Percentiles rank a stretch among this genome's conserved stretches.
Evolutionary conservation across 352 stramenopile species (phyloP).

Genomic region (Pseudoperonospora humuli): DNA sequence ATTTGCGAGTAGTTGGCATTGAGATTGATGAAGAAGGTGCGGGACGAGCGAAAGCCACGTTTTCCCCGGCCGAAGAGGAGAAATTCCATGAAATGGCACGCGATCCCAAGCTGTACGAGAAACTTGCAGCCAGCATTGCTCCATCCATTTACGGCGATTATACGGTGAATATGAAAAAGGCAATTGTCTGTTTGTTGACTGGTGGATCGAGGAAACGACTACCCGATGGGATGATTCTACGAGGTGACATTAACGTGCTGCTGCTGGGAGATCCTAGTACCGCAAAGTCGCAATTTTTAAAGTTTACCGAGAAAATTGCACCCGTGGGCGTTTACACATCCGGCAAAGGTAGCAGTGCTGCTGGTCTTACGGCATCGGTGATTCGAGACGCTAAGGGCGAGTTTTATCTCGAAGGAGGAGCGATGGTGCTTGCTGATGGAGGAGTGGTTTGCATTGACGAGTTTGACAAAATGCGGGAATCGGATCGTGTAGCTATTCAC

Average conservation of each 20-base stretch:
- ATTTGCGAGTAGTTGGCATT: constrained; percentile 94
- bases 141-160: constrained; percentile 95
- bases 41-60: constrained; percentile 85
- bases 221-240: constrained; percentile 93
- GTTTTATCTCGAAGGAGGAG: constrained; percentile 97
- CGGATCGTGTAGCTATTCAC: constrained; percentile 96
- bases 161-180: constrained; percentile 96
- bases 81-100: constrained; percentile 92
- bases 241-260: constrained; percentile 98
- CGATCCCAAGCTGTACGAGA: constrained; percentile 90
- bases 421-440: constrained; percentile 97
- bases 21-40: constrained; percentile 89
- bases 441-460: constrained; percentile 98
- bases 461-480: constrained; percentile 94
- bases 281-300: constrained; percentile 98
- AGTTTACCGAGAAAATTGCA: constrained; percentile 94
- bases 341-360: constrained; percentile 96
- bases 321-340: constrained; percentile 98
- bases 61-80: constrained; percentile 96
- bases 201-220: constrained; percentile 91
- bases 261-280: constrained; percentile 96
- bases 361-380: constrained; percentile 95
- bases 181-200: constrained; percentile 93
- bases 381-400: constrained; percentile 93
- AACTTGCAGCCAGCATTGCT: constrained; percentile 85